Conservation (phyloP, 176 grass and related monocot genomes). For the Microstegium vimineum region DNA sequence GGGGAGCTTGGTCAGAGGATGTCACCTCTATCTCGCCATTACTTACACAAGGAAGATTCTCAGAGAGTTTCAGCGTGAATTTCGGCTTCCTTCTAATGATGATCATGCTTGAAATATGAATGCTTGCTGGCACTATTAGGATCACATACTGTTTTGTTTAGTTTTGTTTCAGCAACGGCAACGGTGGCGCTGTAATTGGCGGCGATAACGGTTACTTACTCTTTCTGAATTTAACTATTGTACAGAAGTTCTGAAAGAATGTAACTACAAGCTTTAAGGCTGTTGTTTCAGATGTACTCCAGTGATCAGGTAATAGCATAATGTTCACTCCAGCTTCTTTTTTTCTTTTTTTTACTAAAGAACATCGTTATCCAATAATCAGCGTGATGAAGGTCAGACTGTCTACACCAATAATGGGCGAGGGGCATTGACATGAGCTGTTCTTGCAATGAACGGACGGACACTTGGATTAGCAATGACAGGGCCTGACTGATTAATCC, state of each 20-base stretch:
- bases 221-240: background rate
- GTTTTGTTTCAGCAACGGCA: background rate
- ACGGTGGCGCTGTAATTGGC: background rate
- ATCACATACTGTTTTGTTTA: constrained; percentile 4
- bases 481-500: constrained; percentile 13
- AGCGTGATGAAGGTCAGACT: constrained; percentile 25
- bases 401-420: constrained; percentile 1
- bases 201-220: background rate
- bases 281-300: background rate
- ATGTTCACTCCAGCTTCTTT: background rate
- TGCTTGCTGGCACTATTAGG: constrained; percentile 37
- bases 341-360: background rate
- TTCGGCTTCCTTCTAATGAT: constrained; percentile 30
- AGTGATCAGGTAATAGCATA: background rate
- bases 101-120: background rate
- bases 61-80: constrained; percentile 6
- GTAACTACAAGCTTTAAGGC: background rate
- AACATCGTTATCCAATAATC: constrained; percentile 37
- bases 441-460: constrained; percentile 25
- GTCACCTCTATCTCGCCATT: constrained; percentile 38
- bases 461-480: constrained; percentile 40
- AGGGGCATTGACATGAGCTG: constrained; percentile 43
- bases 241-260: background rate
- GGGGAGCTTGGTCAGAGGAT: constrained; percentile 45
- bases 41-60: constrained; percentile 42